Evolutionary conservation across 2,329 filamentous ascomycete species (phyloP).

Genomic region (Rhinocladiella mackenziei): DNA sequence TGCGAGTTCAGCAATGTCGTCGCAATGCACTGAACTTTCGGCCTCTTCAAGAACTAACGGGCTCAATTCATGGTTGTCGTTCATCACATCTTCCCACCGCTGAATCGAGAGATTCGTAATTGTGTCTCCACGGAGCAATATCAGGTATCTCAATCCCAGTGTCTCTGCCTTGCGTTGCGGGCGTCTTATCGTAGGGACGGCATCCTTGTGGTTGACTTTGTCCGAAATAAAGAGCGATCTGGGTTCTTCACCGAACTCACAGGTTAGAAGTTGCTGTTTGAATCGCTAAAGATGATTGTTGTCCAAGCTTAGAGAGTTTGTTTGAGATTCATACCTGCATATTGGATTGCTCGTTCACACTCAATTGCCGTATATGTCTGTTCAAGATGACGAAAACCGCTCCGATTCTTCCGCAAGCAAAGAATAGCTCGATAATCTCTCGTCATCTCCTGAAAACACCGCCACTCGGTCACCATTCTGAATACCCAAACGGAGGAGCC

Average conservation of each 20-base stretch:
- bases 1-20: conserved; percentile 35
- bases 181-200: not conserved
- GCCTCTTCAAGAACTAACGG: not conserved
- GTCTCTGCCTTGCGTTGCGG: not conserved
- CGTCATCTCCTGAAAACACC: conserved; percentile 2
- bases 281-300: no score
- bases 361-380: not conserved
- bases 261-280: no score
- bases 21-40: not conserved
- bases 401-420: not conserved
- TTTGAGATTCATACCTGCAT: no score
- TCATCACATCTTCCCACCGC: not conserved
- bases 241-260: not conserved
- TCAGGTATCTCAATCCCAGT: not conserved
- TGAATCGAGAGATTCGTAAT: not conserved
- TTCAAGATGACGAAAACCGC: not conserved
- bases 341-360: not conserved
- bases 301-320: no score
- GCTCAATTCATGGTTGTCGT: not conserved
- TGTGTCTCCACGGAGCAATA: not conserved
- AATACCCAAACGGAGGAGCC: not conserved
- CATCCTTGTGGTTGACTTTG: not conserved
- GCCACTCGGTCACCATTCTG: conserved; percentile 7
- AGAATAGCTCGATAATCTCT: conserved; percentile 27
- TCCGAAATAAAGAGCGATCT: not conserved